Conservation (phyloP, 1,284 basidiomycete genomes). For the Cutaneotrichosporon cavernicola region DNA sequence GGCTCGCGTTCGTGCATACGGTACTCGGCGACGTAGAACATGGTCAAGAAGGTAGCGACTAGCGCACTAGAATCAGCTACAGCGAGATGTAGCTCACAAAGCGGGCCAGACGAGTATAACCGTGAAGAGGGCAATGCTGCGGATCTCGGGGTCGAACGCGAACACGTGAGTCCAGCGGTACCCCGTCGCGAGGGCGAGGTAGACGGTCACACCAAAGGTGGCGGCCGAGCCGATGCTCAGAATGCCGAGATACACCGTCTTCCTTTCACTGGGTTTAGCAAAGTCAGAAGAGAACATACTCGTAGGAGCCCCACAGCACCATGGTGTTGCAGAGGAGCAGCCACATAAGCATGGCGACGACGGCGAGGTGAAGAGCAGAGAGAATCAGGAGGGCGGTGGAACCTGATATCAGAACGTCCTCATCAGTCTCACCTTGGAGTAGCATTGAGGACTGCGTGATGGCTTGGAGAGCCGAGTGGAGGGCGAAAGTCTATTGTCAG, state of each 20-base stretch:
- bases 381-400: conserved; percentile 65
- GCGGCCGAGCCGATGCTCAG: conserved; percentile 62
- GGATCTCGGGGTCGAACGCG: conserved; percentile 61
- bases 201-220: conserved; percentile 69
- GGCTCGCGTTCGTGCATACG: conserved; percentile 71
- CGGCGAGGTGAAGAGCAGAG: conserved; percentile 68
- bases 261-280: conserved; percentile 61
- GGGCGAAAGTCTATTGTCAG: conserved; percentile 59
- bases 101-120: conserved; percentile 80
- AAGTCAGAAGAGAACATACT: conserved; percentile 33
- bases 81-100: neutral
- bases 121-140: conserved; percentile 70
- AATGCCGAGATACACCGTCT: conserved; percentile 54
- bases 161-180: conserved; percentile 64
- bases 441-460: conserved; percentile 73
- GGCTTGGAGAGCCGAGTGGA: conserved; percentile 73
- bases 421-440: conserved; percentile 56
- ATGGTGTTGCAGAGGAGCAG: conserved; percentile 71
- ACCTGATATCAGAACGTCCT: conserved; percentile 49
- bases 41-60: conserved; percentile 65
- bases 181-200: conserved; percentile 74
- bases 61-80: conserved; percentile 58
- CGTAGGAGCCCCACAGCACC: conserved; percentile 49
- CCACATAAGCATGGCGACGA: conserved; percentile 73
- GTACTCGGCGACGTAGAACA: conserved; percentile 71